Base-by-base conservation (phyloP, 2,329 filamentous ascomycete species). In the Fusarium buxicola region DNA sequence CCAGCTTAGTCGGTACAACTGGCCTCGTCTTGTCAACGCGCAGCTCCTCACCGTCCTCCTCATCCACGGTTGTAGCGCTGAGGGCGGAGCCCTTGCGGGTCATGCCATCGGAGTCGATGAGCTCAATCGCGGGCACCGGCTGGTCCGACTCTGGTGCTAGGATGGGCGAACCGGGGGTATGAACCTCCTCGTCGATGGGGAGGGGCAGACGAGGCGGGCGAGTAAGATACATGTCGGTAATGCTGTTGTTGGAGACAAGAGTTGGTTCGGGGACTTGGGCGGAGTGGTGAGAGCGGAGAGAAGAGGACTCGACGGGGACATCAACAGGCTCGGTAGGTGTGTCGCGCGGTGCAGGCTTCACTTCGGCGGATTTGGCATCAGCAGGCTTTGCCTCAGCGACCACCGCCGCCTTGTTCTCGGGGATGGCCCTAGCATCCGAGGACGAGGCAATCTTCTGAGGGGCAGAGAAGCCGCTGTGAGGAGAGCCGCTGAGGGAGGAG, bases 101-200 rank as follows among this genome's bases (percentile, higher is more conserved):
- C 50, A 86, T 76, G 16, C 76, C 78, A 44, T 78, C 78, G 8
- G 78, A 78, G 46, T 86, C 83, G 15, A 84, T 80, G 9, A 78
- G 74, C 36, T 84, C 78, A n/a, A 83, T 74, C 48, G 86, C 82
- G 7, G 84, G 85, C 59, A 88, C 73, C 3, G 76, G 76, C 59
- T 80, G 82, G 46, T 74, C 75, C 73, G 92, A 89, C 25, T 88
- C 83, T 2, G 92, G 86, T 7, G 90, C 87, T 61, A 94, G 86
- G 64, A 97, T 94, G 50, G 94, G 94, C 39, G 94, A 97, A 24
- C 94, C 94, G 2, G 94, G 94, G 1, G 91, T 92, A 69, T 95
- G 89, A 12, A 91, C 85, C 74, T 96, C 93, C 80, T 97, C 92
- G 70, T 96, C 93, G 70, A 98, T 97, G 51, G 94, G 94, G 57